Percentiles rank a stretch among this genome's conserved stretches.
Evolutionary conservation across 2,329 filamentous ascomycete species (phyloP).

Genomic region (Anisogramma anomala): DNA sequence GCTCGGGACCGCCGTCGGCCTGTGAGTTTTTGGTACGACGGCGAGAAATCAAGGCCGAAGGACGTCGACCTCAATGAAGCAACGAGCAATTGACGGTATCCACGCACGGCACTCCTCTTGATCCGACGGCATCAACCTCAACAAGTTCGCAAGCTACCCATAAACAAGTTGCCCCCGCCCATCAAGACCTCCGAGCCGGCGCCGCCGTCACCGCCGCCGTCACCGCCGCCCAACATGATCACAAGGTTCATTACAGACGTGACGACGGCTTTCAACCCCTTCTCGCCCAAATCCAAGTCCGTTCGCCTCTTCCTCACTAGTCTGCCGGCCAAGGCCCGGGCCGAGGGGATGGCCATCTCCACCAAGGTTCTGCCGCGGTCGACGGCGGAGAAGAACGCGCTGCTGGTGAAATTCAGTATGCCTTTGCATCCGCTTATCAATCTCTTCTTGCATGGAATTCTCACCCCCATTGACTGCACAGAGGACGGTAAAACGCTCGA

Average conservation of each 20-base stretch:
- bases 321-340: conserved; percentile 68
- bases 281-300: conserved; percentile 65
- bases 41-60: no score
- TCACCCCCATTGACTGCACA: no score
- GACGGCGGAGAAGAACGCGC: conserved; percentile 54
- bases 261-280: conserved; percentile 82
- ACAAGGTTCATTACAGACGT: conserved; percentile 80
- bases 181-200: no score
- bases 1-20: not conserved
- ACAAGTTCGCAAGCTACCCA: no score
- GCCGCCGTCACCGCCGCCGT: no score
- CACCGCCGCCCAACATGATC: conserved; percentile 67
- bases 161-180: no score
- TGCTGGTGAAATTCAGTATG: conserved; percentile 80
- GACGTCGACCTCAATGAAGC: no score
- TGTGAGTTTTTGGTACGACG: not conserved
- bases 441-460: no score
- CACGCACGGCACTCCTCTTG: no score
- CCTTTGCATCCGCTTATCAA: conserved; percentile 15
- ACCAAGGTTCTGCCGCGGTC: conserved; percentile 62
- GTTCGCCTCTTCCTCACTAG: conserved; percentile 79
- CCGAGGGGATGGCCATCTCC: conserved; percentile 62
- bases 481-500: conserved; percentile 89
- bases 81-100: no score
- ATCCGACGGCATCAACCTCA: no score